Conservation (phyloP, 1,284 basidiomycete genomes). For the Ceratobasidium sp. region DNA sequence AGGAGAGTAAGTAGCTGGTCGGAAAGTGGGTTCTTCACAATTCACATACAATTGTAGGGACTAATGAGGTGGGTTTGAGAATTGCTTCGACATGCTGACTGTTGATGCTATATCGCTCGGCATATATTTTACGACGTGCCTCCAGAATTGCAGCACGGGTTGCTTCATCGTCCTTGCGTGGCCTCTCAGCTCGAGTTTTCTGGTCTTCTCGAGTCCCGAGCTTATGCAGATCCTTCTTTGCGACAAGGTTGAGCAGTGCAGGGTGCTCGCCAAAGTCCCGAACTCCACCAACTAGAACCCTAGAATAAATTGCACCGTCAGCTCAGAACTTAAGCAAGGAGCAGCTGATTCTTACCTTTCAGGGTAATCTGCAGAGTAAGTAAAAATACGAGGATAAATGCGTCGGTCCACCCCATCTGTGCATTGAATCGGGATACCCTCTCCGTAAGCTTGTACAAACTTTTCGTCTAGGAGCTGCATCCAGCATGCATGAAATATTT, state of each 20-base stretch:
- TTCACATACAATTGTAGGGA: background rate
- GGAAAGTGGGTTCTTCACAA: too few species aligned
- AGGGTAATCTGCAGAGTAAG: conserved; percentile 54
- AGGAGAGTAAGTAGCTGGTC: background rate
- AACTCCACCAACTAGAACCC: conserved; percentile 55
- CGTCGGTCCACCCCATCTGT: conserved; percentile 48
- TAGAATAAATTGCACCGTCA: conserved; percentile 41
- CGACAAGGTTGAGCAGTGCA: background rate
- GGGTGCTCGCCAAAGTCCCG: conserved; percentile 50
- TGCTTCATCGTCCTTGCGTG: background rate
- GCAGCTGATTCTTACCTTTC: conserved; percentile 52
- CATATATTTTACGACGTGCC: background rate
- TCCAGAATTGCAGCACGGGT: background rate
- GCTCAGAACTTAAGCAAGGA: background rate
- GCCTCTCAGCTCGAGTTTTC: background rate
- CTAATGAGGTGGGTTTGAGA: conserved; percentile 2
- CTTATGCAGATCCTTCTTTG: background rate
- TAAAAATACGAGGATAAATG: conserved; percentile 51
- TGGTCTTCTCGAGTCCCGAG: background rate
- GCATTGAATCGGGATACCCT: conserved; percentile 52
- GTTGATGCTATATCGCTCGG: background rate
- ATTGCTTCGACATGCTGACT: background rate
- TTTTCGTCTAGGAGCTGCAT: conserved; percentile 51
- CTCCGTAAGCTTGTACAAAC: conserved; percentile 52
- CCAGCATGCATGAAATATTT: conserved; percentile 54